Conservation (phyloP, 2,329 filamentous ascomycete genomes). For the Ciborinia camelliae region DNA sequence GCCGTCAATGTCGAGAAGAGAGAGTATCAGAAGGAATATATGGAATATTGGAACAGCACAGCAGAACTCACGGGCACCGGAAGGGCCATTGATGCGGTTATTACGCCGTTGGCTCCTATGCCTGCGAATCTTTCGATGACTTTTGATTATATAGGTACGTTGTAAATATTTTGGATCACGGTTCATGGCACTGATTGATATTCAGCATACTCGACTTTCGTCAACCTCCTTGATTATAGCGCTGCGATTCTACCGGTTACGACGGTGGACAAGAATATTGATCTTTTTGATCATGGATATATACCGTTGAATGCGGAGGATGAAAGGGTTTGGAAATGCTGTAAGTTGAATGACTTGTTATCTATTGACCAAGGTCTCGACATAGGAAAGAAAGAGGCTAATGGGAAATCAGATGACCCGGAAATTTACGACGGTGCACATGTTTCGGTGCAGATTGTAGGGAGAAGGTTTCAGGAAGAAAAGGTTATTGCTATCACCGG, state of each 20-base stretch:
- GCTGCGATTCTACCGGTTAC: constrained; percentile 44
- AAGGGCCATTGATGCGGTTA: constrained; percentile 53
- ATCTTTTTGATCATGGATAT: constrained; percentile 32
- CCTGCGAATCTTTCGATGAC: constrained; percentile 17
- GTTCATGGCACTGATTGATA: not conserved
- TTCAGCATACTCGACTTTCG: constrained; percentile 10
- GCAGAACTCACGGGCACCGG: constrained; percentile 26
- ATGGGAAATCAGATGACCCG: constrained; percentile 10
- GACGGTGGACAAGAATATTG: constrained; percentile 41
- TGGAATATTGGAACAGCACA: constrained; percentile 47
- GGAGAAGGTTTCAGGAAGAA: constrained; percentile 36
- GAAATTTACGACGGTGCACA: constrained; percentile 36
- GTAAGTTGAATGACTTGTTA: constrained; percentile 24
- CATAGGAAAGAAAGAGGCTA: not conserved
- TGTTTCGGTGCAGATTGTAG: constrained; percentile 34
- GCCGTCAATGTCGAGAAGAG: constrained; percentile 50
- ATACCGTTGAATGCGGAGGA: constrained; percentile 34
- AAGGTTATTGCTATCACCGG: constrained; percentile 40
- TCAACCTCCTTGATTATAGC: constrained; percentile 32
- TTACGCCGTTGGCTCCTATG: constrained; percentile 48
- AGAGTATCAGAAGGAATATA: constrained; percentile 53
- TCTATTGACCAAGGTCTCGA: not conserved
- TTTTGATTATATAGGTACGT: constrained; percentile 12
- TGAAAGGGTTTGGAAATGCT: constrained; percentile 33
- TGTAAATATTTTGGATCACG: not conserved